A percentile compares a stretch with the other conserved stretches of the same genome.
Evolutionary conservation across 139 green algal species (phyloP).

Genomic region (Trebouxia sp.): DNA sequence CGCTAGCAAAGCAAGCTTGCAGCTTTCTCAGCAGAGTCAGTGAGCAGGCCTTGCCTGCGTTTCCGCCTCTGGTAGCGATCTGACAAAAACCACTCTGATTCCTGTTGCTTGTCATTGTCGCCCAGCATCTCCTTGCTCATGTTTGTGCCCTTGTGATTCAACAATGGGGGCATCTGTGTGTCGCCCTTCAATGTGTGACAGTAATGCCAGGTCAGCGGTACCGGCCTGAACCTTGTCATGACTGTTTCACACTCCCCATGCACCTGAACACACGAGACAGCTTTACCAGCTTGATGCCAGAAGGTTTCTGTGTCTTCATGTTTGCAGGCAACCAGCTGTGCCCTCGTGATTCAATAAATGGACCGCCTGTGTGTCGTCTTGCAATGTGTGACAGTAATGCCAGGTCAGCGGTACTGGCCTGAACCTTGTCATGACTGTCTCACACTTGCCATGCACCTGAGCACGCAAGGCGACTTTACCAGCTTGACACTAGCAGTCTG

Average conservation of each 20-base stretch:
- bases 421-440: constrained; percentile 79
- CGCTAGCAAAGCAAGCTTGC: too few species aligned
- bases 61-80: constrained; percentile 9
- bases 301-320: too few species aligned
- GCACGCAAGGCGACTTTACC: too few species aligned
- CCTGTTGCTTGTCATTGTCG: background rate
- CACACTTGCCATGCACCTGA: constrained; percentile 72
- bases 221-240: constrained; percentile 80
- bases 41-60: background rate
- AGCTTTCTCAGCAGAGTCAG: too few species aligned
- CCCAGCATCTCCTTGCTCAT: background rate
- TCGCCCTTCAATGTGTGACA: constrained; percentile 42
- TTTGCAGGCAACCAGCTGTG: too few species aligned
- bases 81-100: constrained; percentile 35
- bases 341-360: constrained; percentile 52
- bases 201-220: constrained; percentile 94
- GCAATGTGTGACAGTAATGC: constrained; percentile 72
- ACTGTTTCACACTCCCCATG: constrained; percentile 75
- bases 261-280: constrained; percentile 49
- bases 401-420: constrained; percentile 93
- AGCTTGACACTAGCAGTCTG: too few species aligned
- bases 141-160: constrained; percentile 36
- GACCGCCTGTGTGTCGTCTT: constrained; percentile 37
- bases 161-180: constrained; percentile 52
- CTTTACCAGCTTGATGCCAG: background rate